phyloP scores from a whole-genome alignment of 345 rosid species.

The Nephelium lappaceum region DNA sequence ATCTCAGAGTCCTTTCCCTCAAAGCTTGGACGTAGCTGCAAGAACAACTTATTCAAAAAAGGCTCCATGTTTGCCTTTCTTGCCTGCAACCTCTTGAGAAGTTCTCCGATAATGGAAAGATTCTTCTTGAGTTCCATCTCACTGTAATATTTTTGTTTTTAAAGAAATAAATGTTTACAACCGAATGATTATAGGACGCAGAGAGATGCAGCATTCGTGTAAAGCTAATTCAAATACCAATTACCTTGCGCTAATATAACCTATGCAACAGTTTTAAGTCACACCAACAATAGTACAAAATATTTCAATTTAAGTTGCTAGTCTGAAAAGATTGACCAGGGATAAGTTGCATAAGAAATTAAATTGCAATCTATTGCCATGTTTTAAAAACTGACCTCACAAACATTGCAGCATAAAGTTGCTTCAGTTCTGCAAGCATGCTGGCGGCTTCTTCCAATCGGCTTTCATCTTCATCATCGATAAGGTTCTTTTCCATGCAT shows the following conservation, averaged over 20 bases:
- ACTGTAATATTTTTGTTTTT: slow-evolving; percentile 6
- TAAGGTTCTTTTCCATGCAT: too few species aligned
- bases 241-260: background rate
- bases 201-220: background rate
- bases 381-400: background rate
- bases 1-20: background rate
- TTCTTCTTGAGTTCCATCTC: slow-evolving; percentile 12
- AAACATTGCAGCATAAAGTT: slow-evolving; percentile 15
- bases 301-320: background rate
- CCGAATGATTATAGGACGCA: too few species aligned
- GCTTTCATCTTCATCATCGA: background rate
- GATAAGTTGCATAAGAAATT: background rate
- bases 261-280: background rate
- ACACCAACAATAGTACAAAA: background rate
- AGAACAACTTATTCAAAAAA: slow-evolving; percentile 13
- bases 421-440: too few species aligned
- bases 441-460: too few species aligned
- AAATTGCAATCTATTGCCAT: background rate
- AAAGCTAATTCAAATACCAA: background rate
- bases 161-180: too few species aligned
- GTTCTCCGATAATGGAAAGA: slow-evolving; percentile 16
- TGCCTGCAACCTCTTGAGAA: slow-evolving; percentile 19
- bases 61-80: slow-evolving; percentile 20
- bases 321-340: background rate
- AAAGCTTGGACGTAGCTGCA: slow-evolving; percentile 8